phyloP scores from a whole-genome alignment of 345 rosid species.

The Cardamine chenopodiifolia region DNA sequence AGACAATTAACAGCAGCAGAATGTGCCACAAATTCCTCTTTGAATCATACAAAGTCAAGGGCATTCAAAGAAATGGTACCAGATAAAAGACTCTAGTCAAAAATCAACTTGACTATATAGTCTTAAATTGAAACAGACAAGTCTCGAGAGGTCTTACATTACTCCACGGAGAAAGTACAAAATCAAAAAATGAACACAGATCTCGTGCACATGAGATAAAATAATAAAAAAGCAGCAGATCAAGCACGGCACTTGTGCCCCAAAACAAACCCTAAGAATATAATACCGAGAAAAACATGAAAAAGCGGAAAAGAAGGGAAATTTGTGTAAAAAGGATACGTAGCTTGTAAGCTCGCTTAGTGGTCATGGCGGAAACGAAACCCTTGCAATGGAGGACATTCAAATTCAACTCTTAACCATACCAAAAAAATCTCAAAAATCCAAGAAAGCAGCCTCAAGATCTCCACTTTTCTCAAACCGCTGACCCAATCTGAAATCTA shows the following conservation, averaged over 20 bases:
- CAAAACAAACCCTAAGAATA: conserved; percentile 17
- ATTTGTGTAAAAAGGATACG: conserved; percentile 68
- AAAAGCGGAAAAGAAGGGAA: background rate
- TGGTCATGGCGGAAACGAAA: conserved; percentile 71
- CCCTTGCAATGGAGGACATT: conserved; percentile 52
- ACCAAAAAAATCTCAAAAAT: background rate
- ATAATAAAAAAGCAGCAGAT: conserved; percentile 34
- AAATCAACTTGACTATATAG: conserved; percentile 16
- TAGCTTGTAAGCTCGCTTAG: conserved; percentile 97
- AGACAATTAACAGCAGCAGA: conserved; percentile 90
- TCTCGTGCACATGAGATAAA: conserved; percentile 23
- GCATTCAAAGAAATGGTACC: conserved; percentile 25
- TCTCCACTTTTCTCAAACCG: conserved; percentile 36
- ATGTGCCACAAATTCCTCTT: conserved; percentile 99
- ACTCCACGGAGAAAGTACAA: conserved; percentile 18
- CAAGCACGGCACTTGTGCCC: conserved; percentile 19
- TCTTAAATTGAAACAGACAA: conserved; percentile 33
- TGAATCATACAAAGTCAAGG: conserved; percentile 50
- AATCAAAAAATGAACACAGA: conserved; percentile 21
- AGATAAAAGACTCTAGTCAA: conserved; percentile 20
- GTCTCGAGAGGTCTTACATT: conserved; percentile 32
- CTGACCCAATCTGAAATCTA: conserved; percentile 34
- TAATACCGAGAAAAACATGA: conserved; percentile 12
- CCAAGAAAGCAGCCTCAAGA: conserved; percentile 36
- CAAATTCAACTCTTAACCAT: conserved; percentile 34